These are phyloP conservation scores for Helianthus tuberosus DNA, from an alignment of 129 eudicot genomes.

Conservation along the genomic window DNA sequence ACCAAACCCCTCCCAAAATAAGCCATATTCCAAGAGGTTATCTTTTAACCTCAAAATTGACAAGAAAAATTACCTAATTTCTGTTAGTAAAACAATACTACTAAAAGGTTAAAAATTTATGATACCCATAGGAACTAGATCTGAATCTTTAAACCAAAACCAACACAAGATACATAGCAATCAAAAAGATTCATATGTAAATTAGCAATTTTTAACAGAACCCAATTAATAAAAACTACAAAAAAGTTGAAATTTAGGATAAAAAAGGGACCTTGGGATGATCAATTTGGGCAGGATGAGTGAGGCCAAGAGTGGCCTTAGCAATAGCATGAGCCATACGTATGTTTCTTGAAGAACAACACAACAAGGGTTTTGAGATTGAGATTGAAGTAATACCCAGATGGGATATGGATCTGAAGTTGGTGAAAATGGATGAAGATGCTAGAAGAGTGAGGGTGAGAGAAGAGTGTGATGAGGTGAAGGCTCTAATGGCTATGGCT, in stretches of 20 bases:
- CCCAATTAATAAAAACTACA: background rate
- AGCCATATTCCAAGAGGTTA: no score
- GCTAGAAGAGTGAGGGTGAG: conserved; percentile 27
- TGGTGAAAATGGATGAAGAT: conserved; percentile 34
- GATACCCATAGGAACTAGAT: background rate
- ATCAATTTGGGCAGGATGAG: conserved; percentile 66
- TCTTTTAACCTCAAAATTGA: no score
- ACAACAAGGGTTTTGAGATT: conserved; percentile 11
- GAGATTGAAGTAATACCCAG: conserved; percentile 30
- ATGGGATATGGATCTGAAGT: conserved; percentile 39
- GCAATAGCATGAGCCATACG: conserved; percentile 78
- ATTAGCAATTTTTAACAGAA: background rate
- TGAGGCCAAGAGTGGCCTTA: conserved; percentile 89
- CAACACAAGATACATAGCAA: background rate
- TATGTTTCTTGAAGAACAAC: conserved; percentile 30
- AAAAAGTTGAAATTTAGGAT: background rate
- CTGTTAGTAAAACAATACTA: no score
- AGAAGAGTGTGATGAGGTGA: conserved; percentile 16
- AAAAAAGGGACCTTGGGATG: conserved; percentile 57
- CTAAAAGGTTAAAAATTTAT: no score
- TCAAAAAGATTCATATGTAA: background rate
- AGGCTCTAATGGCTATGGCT: conserved; percentile 55
- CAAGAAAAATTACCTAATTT: no score
- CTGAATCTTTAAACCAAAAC: background rate
- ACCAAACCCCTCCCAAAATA: no score